Evolutionary conservation across 768 basidiomycete species (phyloP).

Genomic region (Lactarius vividus): DNA sequence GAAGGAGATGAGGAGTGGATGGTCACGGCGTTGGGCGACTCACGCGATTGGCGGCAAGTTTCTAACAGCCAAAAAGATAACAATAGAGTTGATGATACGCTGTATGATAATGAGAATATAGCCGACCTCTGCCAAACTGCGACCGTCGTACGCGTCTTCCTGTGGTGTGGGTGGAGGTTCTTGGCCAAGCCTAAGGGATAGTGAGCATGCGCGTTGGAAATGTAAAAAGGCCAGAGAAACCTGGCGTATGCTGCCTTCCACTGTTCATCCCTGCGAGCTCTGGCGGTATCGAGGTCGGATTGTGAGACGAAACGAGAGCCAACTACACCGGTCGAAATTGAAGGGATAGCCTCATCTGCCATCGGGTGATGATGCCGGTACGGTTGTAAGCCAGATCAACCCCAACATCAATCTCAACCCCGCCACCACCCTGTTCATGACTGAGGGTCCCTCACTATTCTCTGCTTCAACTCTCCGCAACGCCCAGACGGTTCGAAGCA

Average conservation of each 20-base stretch:
- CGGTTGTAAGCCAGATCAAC: not conserved
- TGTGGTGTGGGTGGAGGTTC: constrained; percentile 75
- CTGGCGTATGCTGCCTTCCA: constrained; percentile 91
- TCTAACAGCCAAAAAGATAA: constrained; percentile 44
- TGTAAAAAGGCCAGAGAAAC: constrained; percentile 36
- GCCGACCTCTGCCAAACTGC: constrained; percentile 85
- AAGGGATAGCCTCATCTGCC: constrained; percentile 50
- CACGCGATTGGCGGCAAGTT: constrained; percentile 88
- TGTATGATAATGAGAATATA: constrained; percentile 19
- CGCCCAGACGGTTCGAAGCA: not conserved
- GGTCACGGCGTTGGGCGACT: constrained; percentile 33
- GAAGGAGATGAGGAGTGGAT: constrained; percentile 11
- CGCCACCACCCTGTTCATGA: constrained; percentile 14
- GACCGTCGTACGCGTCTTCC: constrained; percentile 78
- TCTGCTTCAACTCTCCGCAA: not conserved
- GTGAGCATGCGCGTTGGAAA: constrained; percentile 16
- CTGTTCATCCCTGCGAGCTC: constrained; percentile 70
- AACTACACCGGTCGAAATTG: constrained; percentile 66
- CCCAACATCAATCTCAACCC: not conserved
- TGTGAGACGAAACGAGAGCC: constrained; percentile 85
- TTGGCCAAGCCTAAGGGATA: constrained; percentile 63
- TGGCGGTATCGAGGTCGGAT: constrained; percentile 72
- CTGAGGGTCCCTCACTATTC: not conserved
- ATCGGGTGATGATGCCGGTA: constrained; percentile 14
- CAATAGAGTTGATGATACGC: constrained; percentile 1